phyloP scores from a whole-genome alignment of 441 rosid genomes.

The Erodium texanum region DNA sequence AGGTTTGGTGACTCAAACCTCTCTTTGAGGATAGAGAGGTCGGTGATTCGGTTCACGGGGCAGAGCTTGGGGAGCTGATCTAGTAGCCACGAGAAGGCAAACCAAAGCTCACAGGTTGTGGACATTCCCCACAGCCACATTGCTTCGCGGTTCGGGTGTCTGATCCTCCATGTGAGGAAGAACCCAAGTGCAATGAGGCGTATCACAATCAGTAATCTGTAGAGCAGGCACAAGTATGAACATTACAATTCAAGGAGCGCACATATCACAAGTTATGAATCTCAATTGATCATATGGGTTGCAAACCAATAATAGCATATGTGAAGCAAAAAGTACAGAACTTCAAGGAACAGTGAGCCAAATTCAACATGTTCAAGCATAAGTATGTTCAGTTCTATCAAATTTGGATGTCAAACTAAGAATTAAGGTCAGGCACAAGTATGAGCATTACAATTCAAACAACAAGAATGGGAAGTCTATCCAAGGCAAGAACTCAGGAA shows the following conservation, averaged over 20 bases:
- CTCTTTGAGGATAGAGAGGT: slow-evolving; percentile 54
- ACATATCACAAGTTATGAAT: neutral
- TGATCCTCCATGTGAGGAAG: slow-evolving; percentile 70
- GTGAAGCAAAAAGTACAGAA: too few relatives aligned
- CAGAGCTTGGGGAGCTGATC: slow-evolving; percentile 90
- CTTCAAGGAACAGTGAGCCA: too few relatives aligned
- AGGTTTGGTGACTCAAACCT: slow-evolving; percentile 64
- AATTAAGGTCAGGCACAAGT: too few relatives aligned
- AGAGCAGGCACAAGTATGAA: neutral
- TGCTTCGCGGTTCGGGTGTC: slow-evolving; percentile 69
- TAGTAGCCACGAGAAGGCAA: slow-evolving; percentile 83
- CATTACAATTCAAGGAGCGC: neutral
- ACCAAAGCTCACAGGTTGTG: slow-evolving; percentile 79
- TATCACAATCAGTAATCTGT: slow-evolving; percentile 48
- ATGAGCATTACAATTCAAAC: too few relatives aligned
- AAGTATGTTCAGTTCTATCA: too few relatives aligned
- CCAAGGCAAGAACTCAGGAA: too few relatives aligned
- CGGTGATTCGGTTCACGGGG: slow-evolving; percentile 68
- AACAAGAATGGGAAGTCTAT: too few relatives aligned
- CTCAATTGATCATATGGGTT: neutral
- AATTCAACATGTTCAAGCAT: too few relatives aligned
- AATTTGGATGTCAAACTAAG: too few relatives aligned
- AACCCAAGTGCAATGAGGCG: slow-evolving; percentile 64
- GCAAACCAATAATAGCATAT: too few relatives aligned
- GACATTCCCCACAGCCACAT: slow-evolving; percentile 93